Evolutionary conservation across 1,139 yeast genomes (phyloP).

Genomic region (Scheffersomyces lignicola): DNA sequence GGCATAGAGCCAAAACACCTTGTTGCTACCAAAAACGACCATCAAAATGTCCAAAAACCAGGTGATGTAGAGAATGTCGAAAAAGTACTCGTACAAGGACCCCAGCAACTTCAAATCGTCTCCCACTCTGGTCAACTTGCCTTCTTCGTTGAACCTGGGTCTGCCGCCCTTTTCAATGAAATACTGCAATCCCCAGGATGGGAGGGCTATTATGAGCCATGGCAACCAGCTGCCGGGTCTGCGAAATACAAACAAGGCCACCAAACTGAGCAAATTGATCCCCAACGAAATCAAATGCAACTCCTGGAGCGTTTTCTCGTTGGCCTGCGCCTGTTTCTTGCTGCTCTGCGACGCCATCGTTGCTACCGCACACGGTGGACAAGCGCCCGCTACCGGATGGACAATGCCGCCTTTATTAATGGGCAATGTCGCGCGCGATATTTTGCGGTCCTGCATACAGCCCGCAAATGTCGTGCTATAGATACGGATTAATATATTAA

Average conservation of each 20-base stretch:
- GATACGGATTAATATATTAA: no score
- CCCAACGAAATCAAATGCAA: conserved; percentile 51
- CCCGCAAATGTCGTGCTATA: no score
- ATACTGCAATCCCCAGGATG: conserved; percentile 56
- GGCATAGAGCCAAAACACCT: conserved; percentile 59
- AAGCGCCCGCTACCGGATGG: no score
- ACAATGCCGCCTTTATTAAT: no score
- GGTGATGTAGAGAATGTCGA: conserved; percentile 73
- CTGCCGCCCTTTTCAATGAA: conserved; percentile 66
- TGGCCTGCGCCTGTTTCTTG: conserved; percentile 68
- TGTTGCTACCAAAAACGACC: conserved; percentile 54
- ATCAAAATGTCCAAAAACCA: conserved; percentile 60
- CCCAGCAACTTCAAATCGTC: conserved; percentile 68
- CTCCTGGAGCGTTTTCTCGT: conserved; percentile 52
- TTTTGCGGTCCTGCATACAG: no score
- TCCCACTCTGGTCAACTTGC: conserved; percentile 51
- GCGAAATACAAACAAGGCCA: conserved; percentile 41
- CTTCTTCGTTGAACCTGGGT: conserved; percentile 49
- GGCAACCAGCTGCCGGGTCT: conserved; percentile 58
- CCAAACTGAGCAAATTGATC: conserved; percentile 42
- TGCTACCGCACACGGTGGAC: no score
- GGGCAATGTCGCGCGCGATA: no score
- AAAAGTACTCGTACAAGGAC: conserved; percentile 66
- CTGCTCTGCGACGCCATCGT: conserved; percentile 49
- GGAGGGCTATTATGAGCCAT: conserved; percentile 56